Percentiles rank a stretch among this genome's conserved stretches.
phyloP scores from a whole-genome alignment of 2,329 filamentous ascomycete genomes.

The Colletotrichum cereale region DNA sequence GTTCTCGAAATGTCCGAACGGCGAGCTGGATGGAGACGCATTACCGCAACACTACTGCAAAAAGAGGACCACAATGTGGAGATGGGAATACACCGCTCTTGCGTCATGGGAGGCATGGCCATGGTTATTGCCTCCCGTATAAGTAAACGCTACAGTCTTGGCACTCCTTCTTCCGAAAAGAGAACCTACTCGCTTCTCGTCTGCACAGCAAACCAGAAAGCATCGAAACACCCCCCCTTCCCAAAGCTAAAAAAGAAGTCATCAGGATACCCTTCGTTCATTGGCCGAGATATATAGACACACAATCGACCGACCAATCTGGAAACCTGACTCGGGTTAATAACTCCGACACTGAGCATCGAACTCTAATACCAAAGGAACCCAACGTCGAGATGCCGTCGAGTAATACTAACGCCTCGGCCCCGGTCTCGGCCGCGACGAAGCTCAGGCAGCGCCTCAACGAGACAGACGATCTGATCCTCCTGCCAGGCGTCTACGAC shows the following conservation, averaged over 20 bases:
- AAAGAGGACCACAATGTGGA: background rate
- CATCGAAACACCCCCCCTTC: background rate
- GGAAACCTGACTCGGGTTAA: background rate
- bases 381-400: constrained; percentile 11
- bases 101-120: constrained; percentile 11
- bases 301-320: background rate
- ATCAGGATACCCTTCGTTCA: background rate
- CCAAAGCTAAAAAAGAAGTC: background rate
- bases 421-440: constrained; percentile 44
- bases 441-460: constrained; percentile 56
- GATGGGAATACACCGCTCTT: constrained; percentile 7
- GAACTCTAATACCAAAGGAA: background rate
- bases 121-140: background rate
- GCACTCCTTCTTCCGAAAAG: background rate
- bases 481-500: constrained; percentile 77
- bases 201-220: background rate
- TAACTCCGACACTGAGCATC: too few relatives aligned
- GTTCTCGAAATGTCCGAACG: constrained; percentile 1
- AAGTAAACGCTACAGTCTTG: background rate
- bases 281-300: background rate
- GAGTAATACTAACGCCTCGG: background rate
- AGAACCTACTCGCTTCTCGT: background rate
- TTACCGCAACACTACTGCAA: background rate
- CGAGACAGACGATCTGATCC: constrained; percentile 58
- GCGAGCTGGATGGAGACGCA: background rate